These are phyloP conservation scores for Drechslerella coelobrocha DNA, from an alignment of 2,329 filamentous ascomycete species.

Conservation along the genomic window DNA sequence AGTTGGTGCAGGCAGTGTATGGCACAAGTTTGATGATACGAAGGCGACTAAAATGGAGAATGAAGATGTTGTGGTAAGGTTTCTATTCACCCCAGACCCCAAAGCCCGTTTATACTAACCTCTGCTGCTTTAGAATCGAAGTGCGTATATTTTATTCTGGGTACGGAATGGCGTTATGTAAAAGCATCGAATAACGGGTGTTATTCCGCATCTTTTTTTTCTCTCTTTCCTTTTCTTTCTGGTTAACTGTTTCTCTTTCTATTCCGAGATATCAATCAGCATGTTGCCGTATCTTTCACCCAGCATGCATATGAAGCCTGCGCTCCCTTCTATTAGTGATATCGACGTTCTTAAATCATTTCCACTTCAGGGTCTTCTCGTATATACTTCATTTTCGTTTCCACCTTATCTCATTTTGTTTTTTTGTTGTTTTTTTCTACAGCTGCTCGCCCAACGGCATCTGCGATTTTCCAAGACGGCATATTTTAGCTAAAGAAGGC, in stretches of 20 bases:
- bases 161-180: slow-evolving; percentile 54
- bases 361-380: too few species aligned
- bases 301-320: too few species aligned
- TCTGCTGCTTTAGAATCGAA: slow-evolving; percentile 49
- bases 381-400: too few species aligned
- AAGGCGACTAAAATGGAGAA: slow-evolving; percentile 54
- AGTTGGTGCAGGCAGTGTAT: slow-evolving; percentile 58
- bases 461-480: too few species aligned
- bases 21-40: slow-evolving; percentile 95
- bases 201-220: neutral
- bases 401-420: too few species aligned
- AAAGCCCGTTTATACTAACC: neutral
- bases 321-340: too few species aligned
- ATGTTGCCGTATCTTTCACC: too few species aligned
- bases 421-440: too few species aligned
- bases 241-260: neutral
- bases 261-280: too few species aligned
- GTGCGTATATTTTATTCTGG: slow-evolving; percentile 55
- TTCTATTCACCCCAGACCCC: neutral
- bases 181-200: slow-evolving; percentile 22
- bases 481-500: too few species aligned
- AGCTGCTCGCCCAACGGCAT: too few species aligned
- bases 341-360: too few species aligned
- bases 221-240: neutral
- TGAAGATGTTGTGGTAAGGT: slow-evolving; percentile 54